These are phyloP conservation scores for Pichia rugopelliculosa DNA, from an alignment of 805 yeast species.

Conservation along the genomic window DNA sequence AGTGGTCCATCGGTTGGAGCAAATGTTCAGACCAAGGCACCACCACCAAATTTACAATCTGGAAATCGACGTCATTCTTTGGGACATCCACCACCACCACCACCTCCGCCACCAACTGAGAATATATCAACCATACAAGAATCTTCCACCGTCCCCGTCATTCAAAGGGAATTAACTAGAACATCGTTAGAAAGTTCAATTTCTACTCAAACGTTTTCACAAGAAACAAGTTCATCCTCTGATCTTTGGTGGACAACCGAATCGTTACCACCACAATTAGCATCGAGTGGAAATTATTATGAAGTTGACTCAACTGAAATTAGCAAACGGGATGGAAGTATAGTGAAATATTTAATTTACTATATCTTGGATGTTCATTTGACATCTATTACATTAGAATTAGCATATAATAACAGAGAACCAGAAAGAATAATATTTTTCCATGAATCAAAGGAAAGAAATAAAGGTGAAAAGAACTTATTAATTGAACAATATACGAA, in stretches of 20 bases:
- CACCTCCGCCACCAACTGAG: constrained; percentile 17
- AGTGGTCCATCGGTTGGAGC: background rate
- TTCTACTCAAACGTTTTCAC: background rate
- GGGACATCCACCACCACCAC: constrained; percentile 17
- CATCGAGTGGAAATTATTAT: constrained; percentile 40
- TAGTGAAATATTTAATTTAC: constrained; percentile 48
- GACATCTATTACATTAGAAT: constrained; percentile 54
- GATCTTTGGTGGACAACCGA: constrained; percentile 61
- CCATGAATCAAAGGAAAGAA: constrained; percentile 33
- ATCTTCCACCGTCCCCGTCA: background rate
- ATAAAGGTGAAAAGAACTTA: constrained; percentile 34
- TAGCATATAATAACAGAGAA: constrained; percentile 46
- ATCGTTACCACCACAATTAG: constrained; percentile 48
- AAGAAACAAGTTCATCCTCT: constrained; percentile 12
- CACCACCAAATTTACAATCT: constrained; percentile 5
- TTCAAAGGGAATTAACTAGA: constrained; percentile 4
- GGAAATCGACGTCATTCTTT: background rate
- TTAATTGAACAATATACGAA: constrained; percentile 42
- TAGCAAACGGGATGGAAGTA: constrained; percentile 49
- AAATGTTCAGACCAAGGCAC: background rate
- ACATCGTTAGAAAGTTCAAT: constrained; percentile 3
- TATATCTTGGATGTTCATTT: constrained; percentile 69
- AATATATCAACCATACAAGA: background rate
- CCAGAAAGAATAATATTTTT: constrained; percentile 44
- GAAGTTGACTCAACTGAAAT: constrained; percentile 59